phyloP scores from a whole-genome alignment of 129 eudicot genomes.

The Centella asiatica region DNA sequence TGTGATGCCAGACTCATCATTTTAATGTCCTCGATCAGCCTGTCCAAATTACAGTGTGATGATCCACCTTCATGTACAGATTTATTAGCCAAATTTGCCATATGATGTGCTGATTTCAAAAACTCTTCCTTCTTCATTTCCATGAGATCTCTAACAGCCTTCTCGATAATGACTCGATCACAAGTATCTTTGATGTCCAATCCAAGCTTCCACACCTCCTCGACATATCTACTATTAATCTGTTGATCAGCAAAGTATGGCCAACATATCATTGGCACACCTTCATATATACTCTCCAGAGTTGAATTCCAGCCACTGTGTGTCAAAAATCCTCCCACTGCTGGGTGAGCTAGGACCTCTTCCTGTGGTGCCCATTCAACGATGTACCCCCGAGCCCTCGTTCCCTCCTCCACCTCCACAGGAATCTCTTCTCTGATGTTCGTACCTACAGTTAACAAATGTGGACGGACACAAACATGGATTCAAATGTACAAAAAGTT shows the following conservation, averaged over 20 bases:
- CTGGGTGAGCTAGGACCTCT: conserved; percentile 48
- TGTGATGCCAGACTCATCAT: background rate
- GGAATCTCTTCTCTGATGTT: conserved; percentile 20
- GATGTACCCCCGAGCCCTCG: conserved; percentile 42
- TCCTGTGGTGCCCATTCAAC: conserved; percentile 81
- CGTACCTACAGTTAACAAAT: background rate
- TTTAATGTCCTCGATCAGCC: conserved; percentile 33
- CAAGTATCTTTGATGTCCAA: conserved; percentile 66
- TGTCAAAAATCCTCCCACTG: conserved; percentile 49
- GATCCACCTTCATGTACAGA: conserved; percentile 38
- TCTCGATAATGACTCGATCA: conserved; percentile 40
- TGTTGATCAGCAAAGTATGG: conserved; percentile 49
- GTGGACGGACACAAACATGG: too few relatives aligned
- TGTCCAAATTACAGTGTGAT: conserved; percentile 27
- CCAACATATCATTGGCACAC: conserved; percentile 82
- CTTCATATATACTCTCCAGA: conserved; percentile 53
- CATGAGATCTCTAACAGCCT: conserved; percentile 47
- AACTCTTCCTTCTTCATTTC: conserved; percentile 38
- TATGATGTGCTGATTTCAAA: conserved; percentile 17
- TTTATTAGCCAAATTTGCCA: conserved; percentile 32
- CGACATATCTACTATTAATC: conserved; percentile 50
- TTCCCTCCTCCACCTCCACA: conserved; percentile 24
- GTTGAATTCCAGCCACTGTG: conserved; percentile 85
- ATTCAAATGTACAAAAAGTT: too few relatives aligned
- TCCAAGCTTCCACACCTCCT: conserved; percentile 61